phyloP scores from a whole-genome alignment of 2,329 filamentous ascomycete species.

The Arthrobotrys megalospora region DNA sequence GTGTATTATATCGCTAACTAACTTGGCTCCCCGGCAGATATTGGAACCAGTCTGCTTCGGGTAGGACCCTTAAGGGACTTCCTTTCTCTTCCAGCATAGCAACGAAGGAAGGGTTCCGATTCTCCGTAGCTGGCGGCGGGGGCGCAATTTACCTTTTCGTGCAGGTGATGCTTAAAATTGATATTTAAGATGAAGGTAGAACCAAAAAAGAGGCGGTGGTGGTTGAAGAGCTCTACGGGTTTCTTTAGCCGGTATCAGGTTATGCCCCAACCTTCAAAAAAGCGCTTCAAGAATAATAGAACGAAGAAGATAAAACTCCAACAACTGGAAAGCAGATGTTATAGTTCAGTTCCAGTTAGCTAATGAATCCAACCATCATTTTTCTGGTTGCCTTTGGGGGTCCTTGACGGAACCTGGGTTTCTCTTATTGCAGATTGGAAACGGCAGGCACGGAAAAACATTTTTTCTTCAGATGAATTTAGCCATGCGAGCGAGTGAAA shows the following conservation, averaged over 20 bases:
- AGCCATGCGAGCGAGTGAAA: conserved; percentile 53
- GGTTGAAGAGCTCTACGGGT: conserved; percentile 48
- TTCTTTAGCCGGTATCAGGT: conserved; percentile 55
- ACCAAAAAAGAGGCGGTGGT: background rate
- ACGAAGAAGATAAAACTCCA: conserved; percentile 24
- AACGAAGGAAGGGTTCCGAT: conserved; percentile 32
- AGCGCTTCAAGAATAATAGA: conserved; percentile 29
- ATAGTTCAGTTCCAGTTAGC: conserved; percentile 50
- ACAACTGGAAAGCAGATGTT: conserved; percentile 4
- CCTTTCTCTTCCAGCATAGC: conserved; percentile 43
- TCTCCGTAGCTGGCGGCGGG: conserved; percentile 35
- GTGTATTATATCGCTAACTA: conserved; percentile 17
- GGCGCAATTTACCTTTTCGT: conserved; percentile 42
- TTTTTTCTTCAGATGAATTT: conserved; percentile 56
- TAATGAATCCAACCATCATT: conserved; percentile 36
- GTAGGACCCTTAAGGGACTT: conserved; percentile 47
- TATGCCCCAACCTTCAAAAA: conserved; percentile 16
- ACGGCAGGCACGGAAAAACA: conserved; percentile 54
- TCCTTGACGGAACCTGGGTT: background rate
- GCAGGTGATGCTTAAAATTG: conserved; percentile 41
- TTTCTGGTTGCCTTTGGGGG: conserved; percentile 32
- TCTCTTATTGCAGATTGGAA: conserved; percentile 30
- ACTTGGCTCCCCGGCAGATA: conserved; percentile 13
- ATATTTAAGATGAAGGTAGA: conserved; percentile 21
- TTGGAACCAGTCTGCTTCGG: conserved; percentile 42